Conservation (phyloP, 2,329 filamentous ascomycete species). For the Cyphellophora europaea region DNA sequence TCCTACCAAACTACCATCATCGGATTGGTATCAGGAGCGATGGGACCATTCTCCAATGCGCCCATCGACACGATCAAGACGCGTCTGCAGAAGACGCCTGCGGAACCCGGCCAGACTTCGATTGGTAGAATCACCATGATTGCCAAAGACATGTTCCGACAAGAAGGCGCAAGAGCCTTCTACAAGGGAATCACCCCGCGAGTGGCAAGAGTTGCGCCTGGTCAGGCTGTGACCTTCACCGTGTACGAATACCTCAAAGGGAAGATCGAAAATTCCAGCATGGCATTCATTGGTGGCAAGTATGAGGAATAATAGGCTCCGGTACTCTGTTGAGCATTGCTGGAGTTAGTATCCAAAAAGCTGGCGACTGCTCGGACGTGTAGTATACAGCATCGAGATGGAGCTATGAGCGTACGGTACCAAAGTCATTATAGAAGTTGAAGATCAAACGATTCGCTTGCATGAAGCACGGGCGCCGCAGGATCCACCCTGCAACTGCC, state of each 20-base stretch:
- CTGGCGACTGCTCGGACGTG: too few relatives aligned
- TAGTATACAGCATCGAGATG: too few relatives aligned
- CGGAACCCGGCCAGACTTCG: slow-evolving; percentile 70
- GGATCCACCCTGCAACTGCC: too few relatives aligned
- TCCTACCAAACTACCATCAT: slow-evolving; percentile 86
- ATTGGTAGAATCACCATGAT: slow-evolving; percentile 70
- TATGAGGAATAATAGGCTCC: slow-evolving; percentile 65
- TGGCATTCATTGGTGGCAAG: slow-evolving; percentile 50
- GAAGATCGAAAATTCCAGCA: slow-evolving; percentile 58
- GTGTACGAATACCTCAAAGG: slow-evolving; percentile 72
- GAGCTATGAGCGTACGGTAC: too few relatives aligned
- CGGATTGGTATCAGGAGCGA: slow-evolving; percentile 82
- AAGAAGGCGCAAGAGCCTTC: slow-evolving; percentile 89
- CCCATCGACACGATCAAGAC: slow-evolving; percentile 99
- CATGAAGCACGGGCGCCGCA: too few relatives aligned
- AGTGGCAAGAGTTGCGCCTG: slow-evolving; percentile 94
- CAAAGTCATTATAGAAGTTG: too few relatives aligned
- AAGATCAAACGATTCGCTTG: too few relatives aligned
- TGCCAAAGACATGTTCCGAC: slow-evolving; percentile 76
- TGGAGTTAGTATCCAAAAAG: too few relatives aligned
- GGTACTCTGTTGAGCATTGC: too few relatives aligned
- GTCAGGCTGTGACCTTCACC: slow-evolving; percentile 70
- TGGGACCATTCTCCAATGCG: slow-evolving; percentile 92
- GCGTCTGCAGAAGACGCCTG: slow-evolving; percentile 80
- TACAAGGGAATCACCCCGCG: slow-evolving; percentile 98